Evolutionary conservation across 2,329 filamentous ascomycete genomes (phyloP).

Genomic region (Parasarocladium wereldwijsianum): DNA sequence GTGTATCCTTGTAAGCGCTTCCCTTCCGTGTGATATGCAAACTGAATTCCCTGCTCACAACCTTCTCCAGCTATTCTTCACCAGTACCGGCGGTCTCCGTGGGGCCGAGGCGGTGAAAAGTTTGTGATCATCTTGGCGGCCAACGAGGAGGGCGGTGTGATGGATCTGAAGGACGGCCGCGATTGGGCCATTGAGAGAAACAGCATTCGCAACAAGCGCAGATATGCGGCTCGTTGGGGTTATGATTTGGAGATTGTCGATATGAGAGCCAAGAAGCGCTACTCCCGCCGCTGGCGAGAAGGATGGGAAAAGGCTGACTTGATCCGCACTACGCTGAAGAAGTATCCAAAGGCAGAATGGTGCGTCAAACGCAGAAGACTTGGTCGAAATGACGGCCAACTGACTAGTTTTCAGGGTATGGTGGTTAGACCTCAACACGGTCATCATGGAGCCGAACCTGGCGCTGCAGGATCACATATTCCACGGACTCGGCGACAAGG

Average conservation of each 20-base stretch:
- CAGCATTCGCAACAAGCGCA: constrained; percentile 88
- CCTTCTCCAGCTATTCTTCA: constrained; percentile 31
- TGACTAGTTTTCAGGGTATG: constrained; percentile 64
- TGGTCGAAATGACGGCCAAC: constrained; percentile 2
- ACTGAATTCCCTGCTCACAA: constrained; percentile 1
- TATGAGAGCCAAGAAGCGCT: constrained; percentile 97
- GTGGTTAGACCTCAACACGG: constrained; percentile 97
- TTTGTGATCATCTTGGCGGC: constrained; percentile 87
- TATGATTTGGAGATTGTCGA: constrained; percentile 95
- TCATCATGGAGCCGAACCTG: constrained; percentile 90
- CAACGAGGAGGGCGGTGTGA: constrained; percentile 90
- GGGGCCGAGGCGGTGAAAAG: constrained; percentile 74
- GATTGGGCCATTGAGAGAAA: constrained; percentile 98
- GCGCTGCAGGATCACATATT: constrained; percentile 88
- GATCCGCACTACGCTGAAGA: constrained; percentile 73
- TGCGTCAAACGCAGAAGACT: constrained; percentile 27
- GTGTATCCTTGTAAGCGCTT: constrained; percentile 11
- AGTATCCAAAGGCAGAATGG: constrained; percentile 95
- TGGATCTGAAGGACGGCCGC: constrained; percentile 95
- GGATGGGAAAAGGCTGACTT: constrained; percentile 99
- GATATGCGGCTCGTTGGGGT: constrained; percentile 76
- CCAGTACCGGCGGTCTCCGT: constrained; percentile 55
- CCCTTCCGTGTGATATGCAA: neutral
- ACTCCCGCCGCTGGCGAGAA: constrained; percentile 97
- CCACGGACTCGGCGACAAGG: constrained; percentile 55